Evolutionary conservation across 345 rosid species (phyloP).

Genomic region (Cardamine chenopodiifolia): DNA sequence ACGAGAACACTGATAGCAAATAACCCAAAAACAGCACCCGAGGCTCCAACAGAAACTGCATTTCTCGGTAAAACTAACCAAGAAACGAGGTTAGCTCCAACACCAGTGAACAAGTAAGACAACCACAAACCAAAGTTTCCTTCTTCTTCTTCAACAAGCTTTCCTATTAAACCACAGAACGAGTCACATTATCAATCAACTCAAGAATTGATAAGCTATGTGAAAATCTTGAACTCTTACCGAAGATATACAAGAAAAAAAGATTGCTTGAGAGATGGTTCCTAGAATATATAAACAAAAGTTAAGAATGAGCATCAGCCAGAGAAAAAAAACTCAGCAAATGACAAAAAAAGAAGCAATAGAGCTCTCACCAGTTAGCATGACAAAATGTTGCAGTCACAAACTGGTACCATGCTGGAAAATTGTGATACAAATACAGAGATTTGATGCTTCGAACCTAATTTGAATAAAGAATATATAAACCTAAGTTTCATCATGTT

Average conservation of each 20-base stretch:
- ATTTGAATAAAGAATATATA: not conserved
- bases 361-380: conserved; percentile 77
- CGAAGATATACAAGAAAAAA: conserved; percentile 91
- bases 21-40: conserved; percentile 92
- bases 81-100: conserved; percentile 88
- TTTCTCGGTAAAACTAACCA: conserved; percentile 92
- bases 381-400: conserved; percentile 92
- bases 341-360: not conserved
- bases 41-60: conserved; percentile 90
- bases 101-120: conserved; percentile 77
- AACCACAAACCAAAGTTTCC: conserved; percentile 82
- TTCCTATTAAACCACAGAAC: conserved; percentile 52
- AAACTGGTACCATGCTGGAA: conserved; percentile 91
- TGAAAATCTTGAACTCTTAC: conserved; percentile 53
- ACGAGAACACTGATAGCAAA: conserved; percentile 90
- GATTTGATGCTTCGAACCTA: conserved; percentile 66
- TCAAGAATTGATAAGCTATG: conserved; percentile 23
- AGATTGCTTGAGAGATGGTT: conserved; percentile 96
- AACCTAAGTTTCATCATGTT: not conserved
- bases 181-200: conserved; percentile 21
- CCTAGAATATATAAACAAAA: conserved; percentile 51
- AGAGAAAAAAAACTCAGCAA: not conserved
- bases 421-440: conserved; percentile 73
- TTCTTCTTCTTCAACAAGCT: conserved; percentile 96
- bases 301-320: not conserved